These are phyloP conservation scores for Claviceps pusilla DNA, from an alignment of 2,329 filamentous ascomycete genomes.

Conservation along the genomic window DNA sequence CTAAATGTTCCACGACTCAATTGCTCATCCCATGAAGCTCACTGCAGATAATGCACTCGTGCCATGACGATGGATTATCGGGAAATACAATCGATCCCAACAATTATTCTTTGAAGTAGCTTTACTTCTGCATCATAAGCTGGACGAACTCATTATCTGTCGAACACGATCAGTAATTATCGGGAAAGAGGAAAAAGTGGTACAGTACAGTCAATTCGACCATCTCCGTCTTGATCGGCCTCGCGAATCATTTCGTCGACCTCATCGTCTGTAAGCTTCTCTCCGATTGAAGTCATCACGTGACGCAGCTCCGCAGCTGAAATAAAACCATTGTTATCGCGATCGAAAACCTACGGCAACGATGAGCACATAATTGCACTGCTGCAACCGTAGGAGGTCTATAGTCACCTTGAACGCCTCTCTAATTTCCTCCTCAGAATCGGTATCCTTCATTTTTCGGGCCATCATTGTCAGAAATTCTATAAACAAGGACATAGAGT, in stretches of 20 bases:
- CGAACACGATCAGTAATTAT: constrained; percentile 8
- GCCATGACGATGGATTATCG: background rate
- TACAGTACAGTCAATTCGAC: constrained; percentile 68
- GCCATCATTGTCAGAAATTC: constrained; percentile 92
- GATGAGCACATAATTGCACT: background rate
- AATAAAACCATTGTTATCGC: constrained; percentile 85
- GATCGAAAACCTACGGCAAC: constrained; percentile 54
- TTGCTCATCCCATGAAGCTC: background rate
- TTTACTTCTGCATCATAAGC: constrained; percentile 94
- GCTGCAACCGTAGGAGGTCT: background rate
- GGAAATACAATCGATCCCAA: background rate
- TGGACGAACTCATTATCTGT: constrained; percentile 85
- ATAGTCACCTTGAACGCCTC: constrained; percentile 64
- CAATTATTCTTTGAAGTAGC: background rate
- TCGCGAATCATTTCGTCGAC: constrained; percentile 90
- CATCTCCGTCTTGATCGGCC: constrained; percentile 78
- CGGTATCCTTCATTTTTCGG: constrained; percentile 86
- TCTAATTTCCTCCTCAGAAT: constrained; percentile 80
- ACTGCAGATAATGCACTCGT: background rate
- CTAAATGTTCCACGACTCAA: constrained; percentile 2
- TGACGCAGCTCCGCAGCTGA: constrained; percentile 77
- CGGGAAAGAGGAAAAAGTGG: background rate
- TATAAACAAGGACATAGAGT: constrained; percentile 19
- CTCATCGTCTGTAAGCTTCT: constrained; percentile 82
- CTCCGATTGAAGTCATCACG: constrained; percentile 83